phyloP scores from a whole-genome alignment of 768 basidiomycete genomes.

The Scleroderma bovista region DNA sequence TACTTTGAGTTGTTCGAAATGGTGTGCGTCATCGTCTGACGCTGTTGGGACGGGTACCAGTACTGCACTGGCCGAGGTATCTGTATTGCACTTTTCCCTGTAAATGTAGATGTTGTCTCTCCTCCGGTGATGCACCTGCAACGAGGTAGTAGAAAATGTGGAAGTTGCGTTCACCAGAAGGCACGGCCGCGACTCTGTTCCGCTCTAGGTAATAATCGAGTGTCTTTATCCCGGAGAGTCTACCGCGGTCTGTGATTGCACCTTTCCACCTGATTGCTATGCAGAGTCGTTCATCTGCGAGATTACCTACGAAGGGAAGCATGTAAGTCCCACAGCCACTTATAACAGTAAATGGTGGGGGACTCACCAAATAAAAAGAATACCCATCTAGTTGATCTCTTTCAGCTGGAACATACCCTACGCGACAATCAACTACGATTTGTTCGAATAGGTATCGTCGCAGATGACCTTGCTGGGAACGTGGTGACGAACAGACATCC shows the following conservation, averaged over 20 bases:
- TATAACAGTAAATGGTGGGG: too few species aligned
- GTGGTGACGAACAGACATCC: too few species aligned
- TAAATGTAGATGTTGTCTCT: slow-evolving; percentile 82
- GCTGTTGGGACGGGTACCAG: slow-evolving; percentile 36
- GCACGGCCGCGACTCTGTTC: slow-evolving; percentile 80
- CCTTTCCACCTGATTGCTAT: too few species aligned
- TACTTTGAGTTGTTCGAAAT: slow-evolving; percentile 91
- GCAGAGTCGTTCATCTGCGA: too few species aligned
- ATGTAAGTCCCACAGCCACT: too few species aligned
- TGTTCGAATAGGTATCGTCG: too few species aligned
- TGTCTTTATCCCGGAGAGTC: slow-evolving; percentile 85
- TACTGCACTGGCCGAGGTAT: slow-evolving; percentile 75
- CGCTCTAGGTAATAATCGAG: slow-evolving; percentile 95
- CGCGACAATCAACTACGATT: too few species aligned
- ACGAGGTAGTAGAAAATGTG: slow-evolving; percentile 98
- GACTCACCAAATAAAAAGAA: too few species aligned
- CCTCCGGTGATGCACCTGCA: slow-evolving; percentile 84
- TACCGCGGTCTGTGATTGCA: slow-evolving; percentile 87
- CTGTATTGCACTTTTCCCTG: slow-evolving; percentile 77
- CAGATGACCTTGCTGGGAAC: too few species aligned
- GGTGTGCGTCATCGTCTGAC: slow-evolving; percentile 74
- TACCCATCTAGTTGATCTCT: too few species aligned
- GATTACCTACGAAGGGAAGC: too few species aligned
- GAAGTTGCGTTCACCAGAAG: slow-evolving; percentile 92
- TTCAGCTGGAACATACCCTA: too few species aligned